Evolutionary conservation across 2,329 filamentous ascomycete genomes (phyloP).

Genomic region (Colletotrichum sansevieriae): DNA sequence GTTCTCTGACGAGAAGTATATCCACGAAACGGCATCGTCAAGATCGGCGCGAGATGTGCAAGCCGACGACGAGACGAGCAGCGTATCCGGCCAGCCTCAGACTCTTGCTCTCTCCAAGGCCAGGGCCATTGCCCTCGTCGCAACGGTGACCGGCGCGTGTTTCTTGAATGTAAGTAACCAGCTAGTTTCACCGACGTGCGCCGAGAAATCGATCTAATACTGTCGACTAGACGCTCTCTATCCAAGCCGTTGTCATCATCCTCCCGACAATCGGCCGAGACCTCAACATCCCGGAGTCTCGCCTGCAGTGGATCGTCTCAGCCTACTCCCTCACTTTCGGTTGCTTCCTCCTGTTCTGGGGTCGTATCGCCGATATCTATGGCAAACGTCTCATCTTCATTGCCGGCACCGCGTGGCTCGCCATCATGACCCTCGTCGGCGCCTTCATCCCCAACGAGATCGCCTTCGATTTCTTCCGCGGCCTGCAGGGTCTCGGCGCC

Average conservation of each 20-base stretch:
- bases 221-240: constrained; percentile 62
- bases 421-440: constrained; percentile 68
- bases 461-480: constrained; percentile 75
- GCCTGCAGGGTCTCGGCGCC: constrained; percentile 75
- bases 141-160: constrained; percentile 66
- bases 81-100: constrained; percentile 22
- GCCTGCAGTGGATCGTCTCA: constrained; percentile 76
- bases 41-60: constrained; percentile 1
- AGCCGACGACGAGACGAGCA: constrained; percentile 43
- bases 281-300: constrained; percentile 67
- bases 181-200: not conserved
- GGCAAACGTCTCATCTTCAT: constrained; percentile 76
- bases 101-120: constrained; percentile 60
- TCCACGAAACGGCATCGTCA: not conserved
- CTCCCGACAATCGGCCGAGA: constrained; percentile 71
- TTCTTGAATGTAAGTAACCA: constrained; percentile 63
- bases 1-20: constrained; percentile 21
- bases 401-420: constrained; percentile 73
- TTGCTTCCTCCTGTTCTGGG: constrained; percentile 77
- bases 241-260: constrained; percentile 72
- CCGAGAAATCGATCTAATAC: constrained; percentile 32
- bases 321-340: constrained; percentile 76
- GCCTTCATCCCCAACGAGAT: constrained; percentile 77
- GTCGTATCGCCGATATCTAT: constrained; percentile 75
- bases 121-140: constrained; percentile 67